A percentile compares a stretch with the other conserved stretches of the same genome.
Conservation (phyloP, 1,139 yeast genomes). For the Ogataea hybrid region DNA sequence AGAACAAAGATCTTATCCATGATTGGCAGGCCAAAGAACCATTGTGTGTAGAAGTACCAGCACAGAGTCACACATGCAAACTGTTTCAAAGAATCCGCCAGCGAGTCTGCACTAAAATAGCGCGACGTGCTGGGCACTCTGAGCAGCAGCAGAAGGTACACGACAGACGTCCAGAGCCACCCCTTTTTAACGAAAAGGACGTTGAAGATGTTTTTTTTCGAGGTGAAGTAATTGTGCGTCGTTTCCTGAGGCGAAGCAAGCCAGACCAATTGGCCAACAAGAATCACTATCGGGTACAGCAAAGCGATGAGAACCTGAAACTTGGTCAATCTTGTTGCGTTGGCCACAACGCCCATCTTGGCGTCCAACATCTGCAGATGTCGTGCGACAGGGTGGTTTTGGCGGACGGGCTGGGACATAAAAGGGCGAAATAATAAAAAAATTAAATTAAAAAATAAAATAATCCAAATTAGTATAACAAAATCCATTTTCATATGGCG, state of each 20-base stretch:
- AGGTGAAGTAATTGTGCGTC: constrained; percentile 55
- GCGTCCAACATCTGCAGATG: constrained; percentile 14
- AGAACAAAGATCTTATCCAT: constrained; percentile 81
- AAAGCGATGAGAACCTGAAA: constrained; percentile 16
- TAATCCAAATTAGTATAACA: background rate
- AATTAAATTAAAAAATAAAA: no score
- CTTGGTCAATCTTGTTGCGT: constrained; percentile 11
- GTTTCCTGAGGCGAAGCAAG: constrained; percentile 28
- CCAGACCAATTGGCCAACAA: constrained; percentile 29
- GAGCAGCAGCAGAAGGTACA: constrained; percentile 32
- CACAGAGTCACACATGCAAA: constrained; percentile 60
- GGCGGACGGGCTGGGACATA: constrained; percentile 1
- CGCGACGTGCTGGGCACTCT: constrained; percentile 12
- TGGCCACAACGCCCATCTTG: constrained; percentile 10
- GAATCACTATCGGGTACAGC: constrained; percentile 23
- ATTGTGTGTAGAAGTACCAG: constrained; percentile 85
- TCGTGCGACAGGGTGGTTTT: constrained; percentile 11
- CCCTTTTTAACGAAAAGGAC: constrained; percentile 78
- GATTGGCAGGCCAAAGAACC: constrained; percentile 84
- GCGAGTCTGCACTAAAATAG: constrained; percentile 14
- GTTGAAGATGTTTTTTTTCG: constrained; percentile 67
- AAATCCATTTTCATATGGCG: constrained; percentile 1
- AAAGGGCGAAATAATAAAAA: background rate
- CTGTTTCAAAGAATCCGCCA: constrained; percentile 33
- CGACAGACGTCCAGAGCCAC: constrained; percentile 86